Conservation (phyloP, 257 asterid genomes). For the Rehmannia glutinosa region DNA sequence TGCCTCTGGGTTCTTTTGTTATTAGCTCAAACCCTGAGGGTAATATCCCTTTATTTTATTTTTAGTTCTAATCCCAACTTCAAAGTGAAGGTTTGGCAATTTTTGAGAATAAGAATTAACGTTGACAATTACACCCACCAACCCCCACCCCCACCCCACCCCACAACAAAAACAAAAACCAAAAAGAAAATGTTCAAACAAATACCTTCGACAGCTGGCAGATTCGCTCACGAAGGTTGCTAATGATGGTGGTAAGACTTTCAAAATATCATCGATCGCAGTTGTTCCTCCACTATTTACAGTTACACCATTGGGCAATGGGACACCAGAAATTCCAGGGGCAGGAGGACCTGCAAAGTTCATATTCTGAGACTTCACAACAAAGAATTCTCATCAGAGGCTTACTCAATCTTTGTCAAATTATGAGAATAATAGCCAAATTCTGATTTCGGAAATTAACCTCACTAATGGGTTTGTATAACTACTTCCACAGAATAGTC, state of each 20-base stretch:
- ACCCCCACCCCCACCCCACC: background rate
- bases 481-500: no score
- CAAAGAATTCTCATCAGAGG: background rate
- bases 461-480: no score
- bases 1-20: no score
- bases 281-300: constrained; percentile 43
- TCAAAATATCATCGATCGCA: constrained; percentile 41
- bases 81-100: no score
- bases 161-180: background rate
- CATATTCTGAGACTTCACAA: background rate
- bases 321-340: constrained; percentile 35
- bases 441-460: background rate
- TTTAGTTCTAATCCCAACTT: background rate
- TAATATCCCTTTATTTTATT: no score
- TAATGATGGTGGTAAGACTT: constrained; percentile 66
- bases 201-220: constrained; percentile 86
- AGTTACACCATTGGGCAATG: constrained; percentile 41
- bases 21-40: no score
- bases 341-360: constrained; percentile 40
- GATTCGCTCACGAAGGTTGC: constrained; percentile 55
- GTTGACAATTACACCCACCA: no score
- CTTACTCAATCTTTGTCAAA: no score
- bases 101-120: background rate
- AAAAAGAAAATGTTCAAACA: background rate
- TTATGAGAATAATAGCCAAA: no score